Evolutionary conservation across 495 filamentous ascomycete genomes (phyloP).

Genomic region (Hapsidospora chrysogenum): DNA sequence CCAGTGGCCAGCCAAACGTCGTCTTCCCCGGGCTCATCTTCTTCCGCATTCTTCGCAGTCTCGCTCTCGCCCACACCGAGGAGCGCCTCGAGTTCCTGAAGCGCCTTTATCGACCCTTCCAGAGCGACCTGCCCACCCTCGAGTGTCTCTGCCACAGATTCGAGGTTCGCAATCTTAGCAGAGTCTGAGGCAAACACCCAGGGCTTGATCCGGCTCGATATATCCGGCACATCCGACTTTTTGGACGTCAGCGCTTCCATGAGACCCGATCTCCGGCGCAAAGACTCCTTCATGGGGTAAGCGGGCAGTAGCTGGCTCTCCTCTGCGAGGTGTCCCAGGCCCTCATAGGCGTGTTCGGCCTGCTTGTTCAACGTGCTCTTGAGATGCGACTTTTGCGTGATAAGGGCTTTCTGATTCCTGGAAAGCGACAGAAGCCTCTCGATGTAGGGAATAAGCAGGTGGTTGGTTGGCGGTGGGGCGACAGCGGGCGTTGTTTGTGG

Average conservation of each 20-base stretch:
- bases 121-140: slow-evolving; percentile 28
- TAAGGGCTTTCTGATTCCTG: slow-evolving; percentile 41
- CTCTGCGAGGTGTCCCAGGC: slow-evolving; percentile 42
- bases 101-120: slow-evolving; percentile 21
- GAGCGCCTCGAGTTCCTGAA: slow-evolving; percentile 21
- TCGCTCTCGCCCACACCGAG: slow-evolving; percentile 8
- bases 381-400: slow-evolving; percentile 48
- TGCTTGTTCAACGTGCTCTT: slow-evolving; percentile 39
- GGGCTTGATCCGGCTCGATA: slow-evolving; percentile 20
- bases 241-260: slow-evolving; percentile 10
- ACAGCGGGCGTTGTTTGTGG: slow-evolving; percentile 8
- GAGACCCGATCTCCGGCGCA: slow-evolving; percentile 8
- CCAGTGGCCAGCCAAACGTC: slow-evolving; percentile 17
- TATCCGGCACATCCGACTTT: slow-evolving; percentile 12
- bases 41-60: slow-evolving; percentile 4
- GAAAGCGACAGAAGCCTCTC: slow-evolving; percentile 36
- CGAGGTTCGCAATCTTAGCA: slow-evolving; percentile 29
- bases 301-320: slow-evolving; percentile 54
- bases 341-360: slow-evolving; percentile 36
- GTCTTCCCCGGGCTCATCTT: slow-evolving; percentile 9
- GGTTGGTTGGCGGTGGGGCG: slow-evolving; percentile 6
- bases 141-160: slow-evolving; percentile 29
- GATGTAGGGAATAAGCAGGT: slow-evolving; percentile 37
- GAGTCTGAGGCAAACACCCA: slow-evolving; percentile 34
- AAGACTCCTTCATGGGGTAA: slow-evolving; percentile 31